Conservation (phyloP, 2,329 filamentous ascomycete genomes). For the Elsinoe fawcettii region DNA sequence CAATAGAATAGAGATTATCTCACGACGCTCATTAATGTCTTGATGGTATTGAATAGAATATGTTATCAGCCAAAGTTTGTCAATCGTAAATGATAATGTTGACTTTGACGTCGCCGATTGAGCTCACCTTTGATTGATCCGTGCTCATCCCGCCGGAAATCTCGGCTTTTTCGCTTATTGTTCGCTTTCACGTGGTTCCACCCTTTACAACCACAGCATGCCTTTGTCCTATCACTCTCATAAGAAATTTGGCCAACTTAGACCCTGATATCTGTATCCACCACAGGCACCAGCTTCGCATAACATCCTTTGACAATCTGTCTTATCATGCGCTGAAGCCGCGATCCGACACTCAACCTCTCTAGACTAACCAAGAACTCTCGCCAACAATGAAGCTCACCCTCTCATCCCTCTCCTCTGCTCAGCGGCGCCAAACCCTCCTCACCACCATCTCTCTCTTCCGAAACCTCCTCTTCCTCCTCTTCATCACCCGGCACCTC, state of each 20-base stretch:
- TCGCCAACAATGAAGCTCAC: slow-evolving; percentile 4
- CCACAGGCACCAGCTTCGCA: background rate
- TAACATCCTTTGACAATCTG: background rate
- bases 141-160: slow-evolving; percentile 1
- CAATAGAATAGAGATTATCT: slow-evolving; percentile 2
- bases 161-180: background rate
- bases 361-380: background rate
- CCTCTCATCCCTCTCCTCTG: background rate
- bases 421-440: background rate
- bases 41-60: background rate
- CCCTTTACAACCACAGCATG: background rate
- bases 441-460: slow-evolving; percentile 32
- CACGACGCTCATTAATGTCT: slow-evolving; percentile 9
- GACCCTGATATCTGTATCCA: background rate
- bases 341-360: too few relatives aligned
- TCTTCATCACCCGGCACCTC: slow-evolving; percentile 78
- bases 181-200: background rate
- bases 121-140: background rate
- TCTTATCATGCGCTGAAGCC: background rate
- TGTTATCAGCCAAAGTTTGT: background rate
- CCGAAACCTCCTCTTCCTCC: slow-evolving; percentile 78
- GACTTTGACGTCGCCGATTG: background rate
- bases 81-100: background rate
- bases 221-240: background rate
- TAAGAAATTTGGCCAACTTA: background rate